Conservation (phyloP, 2,329 filamentous ascomycete species). For the Curvularia verruculosa region DNA sequence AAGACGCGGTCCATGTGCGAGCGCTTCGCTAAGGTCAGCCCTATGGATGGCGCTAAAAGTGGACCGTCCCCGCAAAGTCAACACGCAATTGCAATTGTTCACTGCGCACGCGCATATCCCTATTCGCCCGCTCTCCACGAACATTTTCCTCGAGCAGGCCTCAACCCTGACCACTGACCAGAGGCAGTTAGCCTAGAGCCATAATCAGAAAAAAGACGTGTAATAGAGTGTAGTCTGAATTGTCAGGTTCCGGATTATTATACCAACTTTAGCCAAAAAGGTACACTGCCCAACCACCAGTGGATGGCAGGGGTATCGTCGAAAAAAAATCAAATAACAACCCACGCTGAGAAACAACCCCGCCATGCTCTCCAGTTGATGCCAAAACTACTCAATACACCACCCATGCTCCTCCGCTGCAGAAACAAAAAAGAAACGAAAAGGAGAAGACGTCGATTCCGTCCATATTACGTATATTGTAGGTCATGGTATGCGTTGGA, state of each 20-base stretch:
- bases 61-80: constrained; percentile 15
- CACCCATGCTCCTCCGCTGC: neutral
- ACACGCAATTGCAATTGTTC: neutral
- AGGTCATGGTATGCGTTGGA: neutral
- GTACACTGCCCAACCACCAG: constrained; percentile 16
- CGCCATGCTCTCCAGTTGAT: constrained; percentile 1
- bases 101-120: neutral
- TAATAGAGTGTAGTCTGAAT: neutral
- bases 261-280: constrained; percentile 5
- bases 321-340: constrained; percentile 3
- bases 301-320: constrained; percentile 20
- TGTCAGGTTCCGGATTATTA: neutral
- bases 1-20: constrained; percentile 25
- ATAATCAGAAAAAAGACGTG: neutral
- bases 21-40: constrained; percentile 28
- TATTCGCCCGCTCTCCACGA: neutral
- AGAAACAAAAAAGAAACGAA: neutral
- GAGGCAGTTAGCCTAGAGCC: neutral
- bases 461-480: constrained; percentile 4
- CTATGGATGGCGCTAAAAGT: constrained; percentile 16
- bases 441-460: neutral
- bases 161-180: neutral
- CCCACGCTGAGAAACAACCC: neutral
- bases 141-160: neutral
- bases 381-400: constrained; percentile 6